phyloP scores from a whole-genome alignment of 179 eudicot species.

The Heliamphora ciliata region DNA sequence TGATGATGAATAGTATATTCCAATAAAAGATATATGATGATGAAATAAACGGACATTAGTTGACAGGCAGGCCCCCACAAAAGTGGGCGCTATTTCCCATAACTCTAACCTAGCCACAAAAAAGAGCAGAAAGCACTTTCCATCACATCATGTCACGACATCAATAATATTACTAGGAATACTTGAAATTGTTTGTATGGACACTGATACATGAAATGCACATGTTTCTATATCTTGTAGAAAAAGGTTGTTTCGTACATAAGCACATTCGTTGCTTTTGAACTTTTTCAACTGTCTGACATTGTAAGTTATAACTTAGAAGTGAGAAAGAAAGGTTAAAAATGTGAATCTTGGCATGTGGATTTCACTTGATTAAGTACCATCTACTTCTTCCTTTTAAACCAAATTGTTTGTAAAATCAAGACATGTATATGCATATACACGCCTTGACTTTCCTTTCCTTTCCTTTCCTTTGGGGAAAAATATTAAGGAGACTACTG shows the following conservation, averaged over 20 bases:
- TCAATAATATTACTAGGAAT: not conserved
- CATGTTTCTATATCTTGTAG: not conserved
- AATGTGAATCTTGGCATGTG: not conserved
- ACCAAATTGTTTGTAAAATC: not conserved
- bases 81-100: too few relatives aligned
- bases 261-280: not conserved
- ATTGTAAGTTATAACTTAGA: not conserved
- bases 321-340: not conserved
- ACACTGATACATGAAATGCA: not conserved
- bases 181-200: not conserved
- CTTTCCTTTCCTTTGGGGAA: too few relatives aligned
- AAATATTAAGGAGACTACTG: too few relatives aligned
- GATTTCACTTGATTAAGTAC: not conserved
- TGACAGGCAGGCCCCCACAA: too few relatives aligned
- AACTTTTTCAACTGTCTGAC: conserved; percentile 1
- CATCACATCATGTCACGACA: too few relatives aligned
- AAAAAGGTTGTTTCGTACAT: not conserved
- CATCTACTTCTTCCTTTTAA: not conserved
- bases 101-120: too few relatives aligned
- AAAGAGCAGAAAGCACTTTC: too few relatives aligned
- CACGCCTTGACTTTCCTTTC: not conserved
- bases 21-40: too few relatives aligned
- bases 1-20: too few relatives aligned
- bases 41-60: too few relatives aligned
- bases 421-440: not conserved